phyloP scores from a whole-genome alignment of 2,329 filamentous ascomycete species.

The Trichoderma afroharzianum region DNA sequence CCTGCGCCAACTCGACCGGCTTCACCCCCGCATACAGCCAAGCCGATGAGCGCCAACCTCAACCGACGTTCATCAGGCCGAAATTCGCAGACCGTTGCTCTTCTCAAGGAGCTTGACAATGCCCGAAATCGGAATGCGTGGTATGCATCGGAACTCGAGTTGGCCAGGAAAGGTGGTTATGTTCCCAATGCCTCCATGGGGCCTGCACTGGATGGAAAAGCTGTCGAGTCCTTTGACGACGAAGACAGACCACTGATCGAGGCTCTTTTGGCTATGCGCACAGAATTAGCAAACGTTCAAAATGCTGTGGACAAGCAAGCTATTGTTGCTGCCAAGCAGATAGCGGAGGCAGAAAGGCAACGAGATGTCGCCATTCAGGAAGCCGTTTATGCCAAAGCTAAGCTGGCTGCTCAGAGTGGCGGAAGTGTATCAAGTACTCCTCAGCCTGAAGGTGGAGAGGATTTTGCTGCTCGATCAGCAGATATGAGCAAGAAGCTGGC shows the following conservation, averaged over 20 bases:
- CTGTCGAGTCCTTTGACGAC: constrained; percentile 77
- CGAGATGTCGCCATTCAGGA: constrained; percentile 91
- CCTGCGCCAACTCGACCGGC: constrained; percentile 42
- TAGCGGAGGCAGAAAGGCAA: constrained; percentile 92
- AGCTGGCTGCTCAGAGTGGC: constrained; percentile 71
- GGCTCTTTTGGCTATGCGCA: constrained; percentile 85
- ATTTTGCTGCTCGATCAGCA: constrained; percentile 52
- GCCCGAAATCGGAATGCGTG: constrained; percentile 87
- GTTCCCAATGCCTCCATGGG: constrained; percentile 65
- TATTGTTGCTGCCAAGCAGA: constrained; percentile 76
- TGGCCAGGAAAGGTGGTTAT: constrained; percentile 89
- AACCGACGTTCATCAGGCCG: constrained; percentile 57
- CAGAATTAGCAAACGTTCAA: constrained; percentile 86
- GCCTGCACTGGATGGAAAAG: constrained; percentile 71
- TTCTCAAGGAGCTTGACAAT: constrained; percentile 83
- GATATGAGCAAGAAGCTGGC: constrained; percentile 83
- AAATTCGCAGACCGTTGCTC: constrained; percentile 65
- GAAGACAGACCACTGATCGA: constrained; percentile 91
- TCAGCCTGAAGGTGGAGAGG: constrained; percentile 57
- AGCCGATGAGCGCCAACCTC: constrained; percentile 57
- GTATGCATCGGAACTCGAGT: constrained; percentile 91
- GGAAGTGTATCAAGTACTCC: constrained; percentile 61
- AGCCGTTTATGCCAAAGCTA: constrained; percentile 92
- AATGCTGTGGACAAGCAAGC: constrained; percentile 85
- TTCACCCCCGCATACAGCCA: constrained; percentile 56